Percentiles rank a stretch among this genome's conserved stretches.
These are phyloP conservation scores for Aspergillus proliferans DNA, from an alignment of 2,329 filamentous ascomycete genomes.

Conservation along the genomic window DNA sequence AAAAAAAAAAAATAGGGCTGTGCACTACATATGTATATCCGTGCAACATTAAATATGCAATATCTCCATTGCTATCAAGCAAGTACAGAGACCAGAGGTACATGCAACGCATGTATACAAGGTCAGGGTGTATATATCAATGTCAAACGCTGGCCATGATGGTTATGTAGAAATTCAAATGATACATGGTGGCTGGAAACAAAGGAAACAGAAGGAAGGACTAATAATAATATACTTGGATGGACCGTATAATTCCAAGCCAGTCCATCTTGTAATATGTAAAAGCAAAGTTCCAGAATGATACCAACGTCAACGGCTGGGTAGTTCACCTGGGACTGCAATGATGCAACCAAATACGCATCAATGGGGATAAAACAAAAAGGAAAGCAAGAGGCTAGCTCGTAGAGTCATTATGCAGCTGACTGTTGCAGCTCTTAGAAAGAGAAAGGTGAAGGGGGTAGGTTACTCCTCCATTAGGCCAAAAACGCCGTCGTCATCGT, in stretches of 20 bases:
- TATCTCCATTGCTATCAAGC: background rate
- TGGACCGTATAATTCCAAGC: background rate
- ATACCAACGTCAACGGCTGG: slow-evolving; percentile 7
- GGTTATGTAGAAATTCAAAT: background rate
- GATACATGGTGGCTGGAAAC: slow-evolving; percentile 2
- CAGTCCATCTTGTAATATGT: background rate
- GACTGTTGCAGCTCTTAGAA: slow-evolving; percentile 12
- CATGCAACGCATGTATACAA: background rate
- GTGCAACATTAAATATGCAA: background rate
- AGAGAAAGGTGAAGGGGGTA: slow-evolving; percentile 1
- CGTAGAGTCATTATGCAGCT: slow-evolving; percentile 30
- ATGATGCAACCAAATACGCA: slow-evolving; percentile 16
- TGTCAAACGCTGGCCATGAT: slow-evolving; percentile 2
- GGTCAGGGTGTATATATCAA: slow-evolving; percentile 5
- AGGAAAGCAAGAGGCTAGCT: slow-evolving; percentile 27
- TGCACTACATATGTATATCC: background rate
- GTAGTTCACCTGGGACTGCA: slow-evolving; percentile 13
- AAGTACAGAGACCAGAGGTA: background rate
- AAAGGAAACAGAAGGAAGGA: slow-evolving; percentile 1
- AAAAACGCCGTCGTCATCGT: slow-evolving; percentile 94
- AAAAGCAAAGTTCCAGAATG: slow-evolving; percentile 1
- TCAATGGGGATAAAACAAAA: slow-evolving; percentile 16
- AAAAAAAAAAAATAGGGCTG: too few relatives aligned
- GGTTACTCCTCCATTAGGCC: slow-evolving; percentile 85
- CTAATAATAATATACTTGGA: background rate